phyloP scores from a whole-genome alignment of 225 moss, liverwort and hornwort species.

The Lunularia cruciata region DNA sequence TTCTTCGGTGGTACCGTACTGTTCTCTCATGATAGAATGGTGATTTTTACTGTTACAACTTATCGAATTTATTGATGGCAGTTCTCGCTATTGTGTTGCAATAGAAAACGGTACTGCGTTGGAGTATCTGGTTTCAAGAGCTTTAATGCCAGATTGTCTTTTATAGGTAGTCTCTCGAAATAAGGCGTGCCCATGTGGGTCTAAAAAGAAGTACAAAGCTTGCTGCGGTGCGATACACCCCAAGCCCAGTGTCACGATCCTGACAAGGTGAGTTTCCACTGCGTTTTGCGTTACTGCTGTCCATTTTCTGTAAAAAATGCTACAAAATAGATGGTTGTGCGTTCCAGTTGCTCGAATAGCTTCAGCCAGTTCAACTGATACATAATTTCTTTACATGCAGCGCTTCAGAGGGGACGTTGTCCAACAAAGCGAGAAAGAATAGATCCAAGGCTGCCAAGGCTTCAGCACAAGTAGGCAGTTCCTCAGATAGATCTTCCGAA shows the following conservation, averaged over 20 bases:
- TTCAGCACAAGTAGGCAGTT: neutral
- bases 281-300: neutral
- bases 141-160: too few relatives aligned
- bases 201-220: slow-evolving; percentile 89
- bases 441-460: slow-evolving; percentile 24
- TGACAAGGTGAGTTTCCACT: slow-evolving; percentile 31
- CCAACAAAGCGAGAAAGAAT: slow-evolving; percentile 34
- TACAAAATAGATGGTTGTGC: too few relatives aligned
- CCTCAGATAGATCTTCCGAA: slow-evolving; percentile 13
- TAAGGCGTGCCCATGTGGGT: slow-evolving; percentile 92
- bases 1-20: too few relatives aligned
- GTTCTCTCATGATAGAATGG: too few relatives aligned
- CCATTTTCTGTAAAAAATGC: neutral
- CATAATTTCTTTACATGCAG: slow-evolving; percentile 9
- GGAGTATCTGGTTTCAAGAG: too few relatives aligned
- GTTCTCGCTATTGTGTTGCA: too few relatives aligned
- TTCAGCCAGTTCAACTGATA: neutral
- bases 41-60: too few relatives aligned
- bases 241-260: slow-evolving; percentile 30
- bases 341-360: too few relatives aligned
- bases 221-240: slow-evolving; percentile 68
- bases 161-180: slow-evolving; percentile 69
- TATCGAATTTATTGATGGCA: too few relatives aligned
- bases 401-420: slow-evolving; percentile 23
- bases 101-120: too few relatives aligned